Evolutionary conservation across 768 basidiomycete species (phyloP).

Genomic region (Leccinum broughii): DNA sequence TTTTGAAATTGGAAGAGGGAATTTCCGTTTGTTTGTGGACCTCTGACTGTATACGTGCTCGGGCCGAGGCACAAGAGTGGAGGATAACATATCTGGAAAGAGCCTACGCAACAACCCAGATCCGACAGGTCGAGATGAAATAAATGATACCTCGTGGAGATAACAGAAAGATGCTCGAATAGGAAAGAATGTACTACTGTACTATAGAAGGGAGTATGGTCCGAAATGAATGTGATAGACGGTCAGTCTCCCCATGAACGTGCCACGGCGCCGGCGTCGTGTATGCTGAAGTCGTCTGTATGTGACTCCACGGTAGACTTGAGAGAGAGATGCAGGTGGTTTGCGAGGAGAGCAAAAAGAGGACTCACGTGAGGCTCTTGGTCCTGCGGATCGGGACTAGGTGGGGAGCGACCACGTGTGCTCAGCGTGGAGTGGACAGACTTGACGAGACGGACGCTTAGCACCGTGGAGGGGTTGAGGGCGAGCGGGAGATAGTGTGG

Average conservation of each 20-base stretch:
- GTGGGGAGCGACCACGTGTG: conserved; percentile 22
- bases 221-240: conserved; percentile 34
- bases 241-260: conserved; percentile 36
- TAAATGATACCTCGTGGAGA: conserved; percentile 34
- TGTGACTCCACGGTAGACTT: conserved; percentile 16
- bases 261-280: conserved; percentile 36
- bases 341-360: neutral
- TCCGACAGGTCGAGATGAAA: conserved; percentile 27
- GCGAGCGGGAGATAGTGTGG: conserved; percentile 11
- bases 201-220: conserved; percentile 19
- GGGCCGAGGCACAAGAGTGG: conserved; percentile 22
- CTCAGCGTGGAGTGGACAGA: conserved; percentile 4
- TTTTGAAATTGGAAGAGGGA: conserved; percentile 28
- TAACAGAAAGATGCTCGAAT: conserved; percentile 31
- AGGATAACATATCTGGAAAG: conserved; percentile 32
- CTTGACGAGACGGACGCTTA: conserved; percentile 30
- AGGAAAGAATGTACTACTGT: conserved; percentile 16
- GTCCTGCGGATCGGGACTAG: conserved; percentile 5
- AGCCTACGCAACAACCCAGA: conserved; percentile 27
- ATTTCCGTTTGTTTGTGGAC: conserved; percentile 22
- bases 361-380: conserved; percentile 18
- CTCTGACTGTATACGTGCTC: conserved; percentile 1
- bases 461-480: conserved; percentile 10
- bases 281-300: conserved; percentile 30
- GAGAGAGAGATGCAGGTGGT: conserved; percentile 1